Base-by-base conservation (phyloP, 192 early-diverging fungal genomes). In the Coemansia sp. region DNA sequence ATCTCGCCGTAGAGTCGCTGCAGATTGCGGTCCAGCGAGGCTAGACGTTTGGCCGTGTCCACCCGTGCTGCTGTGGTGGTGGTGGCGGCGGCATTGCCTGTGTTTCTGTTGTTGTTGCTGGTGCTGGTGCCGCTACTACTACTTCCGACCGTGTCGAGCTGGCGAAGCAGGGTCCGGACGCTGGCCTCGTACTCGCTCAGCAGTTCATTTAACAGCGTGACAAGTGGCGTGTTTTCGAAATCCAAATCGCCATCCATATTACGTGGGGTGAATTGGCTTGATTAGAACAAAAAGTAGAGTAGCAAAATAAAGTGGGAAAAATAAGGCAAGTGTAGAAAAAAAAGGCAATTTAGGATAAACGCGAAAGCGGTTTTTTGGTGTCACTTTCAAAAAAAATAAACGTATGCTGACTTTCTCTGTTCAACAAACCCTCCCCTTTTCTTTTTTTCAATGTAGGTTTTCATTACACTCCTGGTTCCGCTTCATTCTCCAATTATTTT, bases 1-100 rank as follows among this genome's bases (percentile, higher is more conserved):
- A 83, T 61, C 46, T 77, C 81, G 22, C 25, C 49, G 40, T 67
- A 72, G 2, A 83, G 62, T n/a, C 56, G 45, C 40, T 83, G 81
- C 10, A 83, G 49, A 9, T 68, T 46, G 7, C 45, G 46, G 75
- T 83, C 81, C 42, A 83, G 64, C 14, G 17, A 17, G 37, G 71
- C 64, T 10, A 83, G 42, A 10, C 41, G 59, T 19, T 65, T 42
- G 16, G 48, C 55, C 2, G 69, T 56, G 32, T 32, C 4, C 32
- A 32, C 5, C 64, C 58, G 14, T 40, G 11, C 42, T 75, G 72
- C 14, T 1, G 20, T 20, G 20, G 20, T 22, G 19, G 0, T 54
- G 46, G 7, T 66, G 32, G 32, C 60, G 10, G 81, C 51, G 2
- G 51, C 38, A 5, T 32, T 42, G 5, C 42, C 38, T 11, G 67